phyloP scores from a whole-genome alignment of 345 rosid genomes.

The Cardamine resedifolia region DNA sequence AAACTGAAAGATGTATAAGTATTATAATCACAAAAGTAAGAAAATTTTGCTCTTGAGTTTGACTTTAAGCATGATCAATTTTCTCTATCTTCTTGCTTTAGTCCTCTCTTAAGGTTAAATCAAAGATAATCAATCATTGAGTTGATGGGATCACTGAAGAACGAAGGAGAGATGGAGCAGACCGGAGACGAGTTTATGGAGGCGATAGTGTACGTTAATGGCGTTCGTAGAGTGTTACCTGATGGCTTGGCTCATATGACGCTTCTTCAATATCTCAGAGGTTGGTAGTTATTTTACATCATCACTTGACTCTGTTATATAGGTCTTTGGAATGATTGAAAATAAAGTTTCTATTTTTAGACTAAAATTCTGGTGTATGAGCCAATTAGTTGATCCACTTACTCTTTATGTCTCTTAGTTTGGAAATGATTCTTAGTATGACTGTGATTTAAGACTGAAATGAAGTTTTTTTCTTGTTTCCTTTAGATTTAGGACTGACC shows the following conservation, averaged over 20 bases:
- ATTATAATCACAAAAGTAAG: no score
- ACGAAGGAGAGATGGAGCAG: conserved; percentile 34
- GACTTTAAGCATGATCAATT: neutral
- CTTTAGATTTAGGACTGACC: conserved; percentile 61
- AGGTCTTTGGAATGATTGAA: no score
- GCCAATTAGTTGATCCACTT: no score
- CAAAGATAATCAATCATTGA: neutral
- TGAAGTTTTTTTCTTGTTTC: neutral
- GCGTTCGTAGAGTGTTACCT: conserved; percentile 73
- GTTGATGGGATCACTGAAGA: conserved; percentile 44
- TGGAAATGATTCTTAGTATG: neutral
- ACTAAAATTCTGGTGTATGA: neutral
- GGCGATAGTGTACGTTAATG: conserved; percentile 75
- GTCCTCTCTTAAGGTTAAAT: neutral
- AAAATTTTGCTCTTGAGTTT: no score
- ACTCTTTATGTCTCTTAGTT: no score
- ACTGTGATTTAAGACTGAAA: neutral
- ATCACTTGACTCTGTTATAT: no score
- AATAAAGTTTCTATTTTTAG: neutral
- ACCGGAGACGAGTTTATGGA: conserved; percentile 43
- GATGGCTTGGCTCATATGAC: conserved; percentile 91
- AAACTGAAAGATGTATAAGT: no score
- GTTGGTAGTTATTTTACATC: conserved; percentile 28
- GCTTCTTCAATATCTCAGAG: conserved; percentile 90
- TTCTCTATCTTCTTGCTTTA: neutral